Conservation (phyloP, 345 rosid genomes). For the Toxicodendron radicans region DNA sequence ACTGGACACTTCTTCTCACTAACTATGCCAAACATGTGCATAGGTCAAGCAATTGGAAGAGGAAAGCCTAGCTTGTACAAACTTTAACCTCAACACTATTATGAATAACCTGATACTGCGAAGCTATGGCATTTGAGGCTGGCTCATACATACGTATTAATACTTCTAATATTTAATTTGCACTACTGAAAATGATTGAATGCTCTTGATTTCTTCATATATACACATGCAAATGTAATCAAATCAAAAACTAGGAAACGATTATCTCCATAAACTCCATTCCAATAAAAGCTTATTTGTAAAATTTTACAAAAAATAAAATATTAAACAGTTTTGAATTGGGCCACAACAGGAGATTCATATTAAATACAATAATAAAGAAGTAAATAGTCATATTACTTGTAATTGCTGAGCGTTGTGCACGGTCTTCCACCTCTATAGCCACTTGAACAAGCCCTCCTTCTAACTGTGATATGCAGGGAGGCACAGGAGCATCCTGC, state of each 20-base stretch:
- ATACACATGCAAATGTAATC: too few relatives aligned
- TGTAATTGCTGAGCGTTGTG: constrained; percentile 89
- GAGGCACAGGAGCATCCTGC: constrained; percentile 94
- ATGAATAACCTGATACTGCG: constrained; percentile 23
- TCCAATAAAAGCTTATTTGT: background rate
- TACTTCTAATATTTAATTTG: background rate
- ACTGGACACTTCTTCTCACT: too few relatives aligned
- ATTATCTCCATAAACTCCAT: background rate
- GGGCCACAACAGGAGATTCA: background rate
- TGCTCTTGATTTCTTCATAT: background rate
- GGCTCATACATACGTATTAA: too few relatives aligned
- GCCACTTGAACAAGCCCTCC: constrained; percentile 97
- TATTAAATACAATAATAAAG: background rate
- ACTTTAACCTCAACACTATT: background rate
- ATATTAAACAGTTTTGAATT: background rate
- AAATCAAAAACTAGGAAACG: background rate
- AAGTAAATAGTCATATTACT: constrained; percentile 40
- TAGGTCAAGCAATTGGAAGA: too few relatives aligned
- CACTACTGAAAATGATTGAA: background rate
- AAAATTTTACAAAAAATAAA: background rate
- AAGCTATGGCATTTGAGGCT: too few relatives aligned
- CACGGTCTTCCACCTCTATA: constrained; percentile 95
- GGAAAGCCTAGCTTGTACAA: background rate
- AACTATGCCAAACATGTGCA: too few relatives aligned
- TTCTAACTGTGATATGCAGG: constrained; percentile 84